A percentile compares a stretch with the other conserved stretches of the same genome.
These are phyloP conservation scores for Zelonia costaricensis DNA, from an alignment of 208 protist species.

Conservation along the genomic window DNA sequence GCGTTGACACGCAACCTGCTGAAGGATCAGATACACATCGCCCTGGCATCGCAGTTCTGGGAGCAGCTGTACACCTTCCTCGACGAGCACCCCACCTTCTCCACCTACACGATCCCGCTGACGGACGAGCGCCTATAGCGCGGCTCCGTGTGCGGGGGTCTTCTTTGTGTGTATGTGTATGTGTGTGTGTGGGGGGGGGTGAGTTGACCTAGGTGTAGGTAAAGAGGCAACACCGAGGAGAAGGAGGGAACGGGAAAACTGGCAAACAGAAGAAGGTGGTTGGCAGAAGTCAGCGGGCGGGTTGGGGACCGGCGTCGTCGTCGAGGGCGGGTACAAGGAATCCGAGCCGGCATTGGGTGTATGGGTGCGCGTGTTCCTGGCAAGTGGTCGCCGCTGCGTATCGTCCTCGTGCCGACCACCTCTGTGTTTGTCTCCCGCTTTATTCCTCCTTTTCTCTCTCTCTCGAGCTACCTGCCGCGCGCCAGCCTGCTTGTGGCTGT, in stretches of 20 bases:
- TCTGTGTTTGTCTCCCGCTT: neutral
- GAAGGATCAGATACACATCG: slow-evolving; percentile 81
- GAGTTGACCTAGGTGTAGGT: no score
- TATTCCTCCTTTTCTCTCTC: neutral
- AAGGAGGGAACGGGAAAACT: no score
- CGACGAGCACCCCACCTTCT: slow-evolving; percentile 78
- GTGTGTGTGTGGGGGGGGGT: neutral
- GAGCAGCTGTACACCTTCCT: slow-evolving; percentile 83
- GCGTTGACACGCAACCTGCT: slow-evolving; percentile 67
- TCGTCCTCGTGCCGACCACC: no score
- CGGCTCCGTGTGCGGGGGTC: neutral
- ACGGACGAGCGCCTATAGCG: slow-evolving; percentile 34
- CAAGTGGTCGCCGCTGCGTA: no score
- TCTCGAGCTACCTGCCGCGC: neutral
- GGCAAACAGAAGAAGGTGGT: no score
- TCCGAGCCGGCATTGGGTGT: no score
- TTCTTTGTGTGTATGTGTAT: neutral
- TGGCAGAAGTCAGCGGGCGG: no score
- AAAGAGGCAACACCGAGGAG: no score
- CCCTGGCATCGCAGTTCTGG: slow-evolving; percentile 78
- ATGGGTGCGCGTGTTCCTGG: no score
- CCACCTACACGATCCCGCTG: slow-evolving; percentile 60
- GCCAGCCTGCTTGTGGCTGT: neutral
- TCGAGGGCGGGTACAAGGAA: no score
- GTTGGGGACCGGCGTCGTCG: no score